Percentiles rank a stretch among this genome's conserved stretches.
Evolutionary conservation across 2,329 filamentous ascomycete genomes (phyloP).

Genomic region (Ceratocystis eucalypticola): DNA sequence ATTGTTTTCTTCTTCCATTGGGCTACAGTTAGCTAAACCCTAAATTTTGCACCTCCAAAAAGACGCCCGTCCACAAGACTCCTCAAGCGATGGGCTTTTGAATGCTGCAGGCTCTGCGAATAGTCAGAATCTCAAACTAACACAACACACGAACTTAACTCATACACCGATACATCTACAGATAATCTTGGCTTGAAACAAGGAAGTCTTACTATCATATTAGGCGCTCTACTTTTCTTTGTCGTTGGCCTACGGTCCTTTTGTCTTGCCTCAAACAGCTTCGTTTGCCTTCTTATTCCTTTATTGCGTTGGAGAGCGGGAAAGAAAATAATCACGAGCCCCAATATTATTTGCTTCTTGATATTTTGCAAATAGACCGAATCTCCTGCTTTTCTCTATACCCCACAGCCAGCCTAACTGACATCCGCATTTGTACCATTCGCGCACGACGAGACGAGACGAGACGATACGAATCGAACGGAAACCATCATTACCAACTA

Average conservation of each 20-base stretch:
- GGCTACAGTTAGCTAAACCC: background rate
- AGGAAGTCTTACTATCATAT: too few species aligned
- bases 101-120: background rate
- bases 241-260: background rate
- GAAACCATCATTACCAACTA: background rate
- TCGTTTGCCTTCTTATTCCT: too few species aligned
- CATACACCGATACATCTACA: too few species aligned
- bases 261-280: too few species aligned
- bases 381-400: too few species aligned
- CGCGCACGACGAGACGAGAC: background rate
- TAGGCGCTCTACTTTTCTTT: background rate
- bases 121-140: background rate
- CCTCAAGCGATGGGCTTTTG: background rate
- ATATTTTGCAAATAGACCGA: too few species aligned
- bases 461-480: background rate
- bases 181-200: too few species aligned
- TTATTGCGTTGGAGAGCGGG: too few species aligned
- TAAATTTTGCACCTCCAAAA: background rate
- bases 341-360: too few species aligned
- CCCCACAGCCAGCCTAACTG: too few species aligned
- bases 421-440: background rate
- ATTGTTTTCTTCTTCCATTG: background rate
- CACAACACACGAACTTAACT: background rate
- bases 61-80: background rate
- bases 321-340: too few species aligned